Evolutionary conservation across 257 asterid species (phyloP).

Genomic region (Cynanchum wilfordii): DNA sequence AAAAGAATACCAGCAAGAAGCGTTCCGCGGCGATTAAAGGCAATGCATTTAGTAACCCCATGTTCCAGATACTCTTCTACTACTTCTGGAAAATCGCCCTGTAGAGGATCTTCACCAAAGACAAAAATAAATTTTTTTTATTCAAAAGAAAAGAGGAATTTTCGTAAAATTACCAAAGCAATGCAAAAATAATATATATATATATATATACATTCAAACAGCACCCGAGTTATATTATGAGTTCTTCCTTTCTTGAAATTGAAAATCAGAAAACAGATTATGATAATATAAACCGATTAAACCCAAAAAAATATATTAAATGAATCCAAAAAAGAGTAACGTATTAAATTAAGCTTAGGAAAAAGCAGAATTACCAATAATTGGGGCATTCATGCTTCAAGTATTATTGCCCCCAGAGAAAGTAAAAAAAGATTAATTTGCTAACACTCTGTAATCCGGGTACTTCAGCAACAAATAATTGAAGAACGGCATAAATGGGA

Average conservation of each 20-base stretch:
- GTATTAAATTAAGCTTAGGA: neutral
- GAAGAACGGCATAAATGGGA: neutral
- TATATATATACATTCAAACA: neutral
- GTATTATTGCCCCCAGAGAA: neutral
- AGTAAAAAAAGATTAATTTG: neutral
- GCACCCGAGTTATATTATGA: neutral
- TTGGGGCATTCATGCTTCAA: slow-evolving; percentile 51
- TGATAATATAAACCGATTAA: neutral
- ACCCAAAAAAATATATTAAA: neutral
- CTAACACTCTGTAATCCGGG: neutral
- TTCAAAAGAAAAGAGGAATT: neutral
- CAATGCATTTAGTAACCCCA: slow-evolving; percentile 72
- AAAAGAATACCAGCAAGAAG: slow-evolving; percentile 75
- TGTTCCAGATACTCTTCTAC: slow-evolving; percentile 88
- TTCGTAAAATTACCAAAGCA: neutral
- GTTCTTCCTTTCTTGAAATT: neutral
- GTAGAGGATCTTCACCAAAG: slow-evolving; percentile 63
- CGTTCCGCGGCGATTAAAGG: slow-evolving; percentile 90
- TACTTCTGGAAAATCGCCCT: slow-evolving; percentile 92
- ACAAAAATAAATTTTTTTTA: neutral
- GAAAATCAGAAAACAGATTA: neutral
- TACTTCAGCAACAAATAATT: neutral
- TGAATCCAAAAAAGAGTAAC: neutral
- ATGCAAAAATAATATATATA: neutral
- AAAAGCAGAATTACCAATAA: slow-evolving; percentile 39